Base-by-base conservation (phyloP, 805 yeast genomes). In the Schwanniomyces pseudopolymorphus region DNA sequence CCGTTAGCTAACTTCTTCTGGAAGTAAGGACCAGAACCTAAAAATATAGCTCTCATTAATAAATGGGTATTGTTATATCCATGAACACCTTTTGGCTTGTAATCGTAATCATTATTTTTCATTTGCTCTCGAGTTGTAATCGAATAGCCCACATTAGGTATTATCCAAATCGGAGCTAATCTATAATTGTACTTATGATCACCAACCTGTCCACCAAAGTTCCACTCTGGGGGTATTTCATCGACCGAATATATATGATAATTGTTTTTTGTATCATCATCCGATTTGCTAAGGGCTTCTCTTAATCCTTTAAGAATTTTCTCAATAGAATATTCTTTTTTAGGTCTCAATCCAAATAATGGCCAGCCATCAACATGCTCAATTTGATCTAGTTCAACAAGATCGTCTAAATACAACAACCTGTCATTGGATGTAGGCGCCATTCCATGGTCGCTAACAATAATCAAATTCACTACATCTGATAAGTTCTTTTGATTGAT, bases 401-500 rank as follows among this genome's bases (percentile, higher is more conserved):
- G 50, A 52, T 89, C 94, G 61, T 89, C 96, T 49, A 91, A 64
- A 50, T 80, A 81, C 1, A 90, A 67, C 9, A 88, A 62, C 49
- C 96, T 69, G 10, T 83, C 79, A 51, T 83, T 78, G 0, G 88
- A 77, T 1, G 96, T 86, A 5, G 96, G 92, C 0, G 95, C 85
- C 96, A 89, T 90, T 9, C 97, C 97, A 61, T 90, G 97, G 63
- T 91, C 97, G 39, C 96, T 87, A 3, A 91, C 86, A 37, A 91
- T 69, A 0, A 92, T 66, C 17, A 91, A 66, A 60, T 92, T 91
- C 16, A 86, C 87, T 36, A 89, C 74, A 19, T 81, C 74, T 0
- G 77, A 66, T 48, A 89, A 66, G 53, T 86, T 83, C 45, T 96
- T 71, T 16, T 61, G 57, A 0, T 58, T 48, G 17, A 91, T 54